Base-by-base conservation (phyloP, 2,329 filamentous ascomycete genomes). In the Fusarium equiseti region DNA sequence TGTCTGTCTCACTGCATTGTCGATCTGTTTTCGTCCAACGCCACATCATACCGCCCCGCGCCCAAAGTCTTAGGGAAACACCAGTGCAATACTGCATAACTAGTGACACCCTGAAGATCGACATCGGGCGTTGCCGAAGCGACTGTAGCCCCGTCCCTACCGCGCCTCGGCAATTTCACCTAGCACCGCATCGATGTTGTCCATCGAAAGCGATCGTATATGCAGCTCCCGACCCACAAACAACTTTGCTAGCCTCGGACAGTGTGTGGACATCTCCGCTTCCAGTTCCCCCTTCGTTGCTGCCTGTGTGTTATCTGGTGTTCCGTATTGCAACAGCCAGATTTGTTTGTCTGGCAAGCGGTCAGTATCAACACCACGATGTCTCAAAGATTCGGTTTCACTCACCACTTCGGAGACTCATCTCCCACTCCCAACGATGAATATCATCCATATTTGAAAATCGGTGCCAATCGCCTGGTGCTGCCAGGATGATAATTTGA, bases 381-480 rank as follows among this genome's bases (percentile, higher is more conserved):
- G 44, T 6, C 4, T 8, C 2, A 11, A 5, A 10, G 2, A 0
- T 8, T 6, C 1, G 15, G 6, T 2, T 3, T 10, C 1, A 57
- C 64, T 56, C 8, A 68, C 64, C 46, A 10, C 64, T 66, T 49
- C 32, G 10, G 3, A 68, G 63, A 24, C 62, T 68, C 51, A 68
- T 46, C 16, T 68, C 57, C 63, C 63, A 68, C 24, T 68, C 64
- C 64, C 62, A 68, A 12, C 63, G 15, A 24, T 66, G 64, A 8
- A 68, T 68, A 27, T 68, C 64, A 5, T 68, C 22, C 29, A 59
- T 52, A 1, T 67, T 62, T 2, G 40, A 50, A 20, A 68, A 66
- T 0, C 64, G 16, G 5, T 64, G 27, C 59, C 48, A 58, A 31
- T 70, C 59, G 3, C 66, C 52, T 0, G 58, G 43, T 7, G 58